These are phyloP conservation scores for Pycnococcus provasolii DNA, from an alignment of 139 green algal species.

Conservation along the genomic window DNA sequence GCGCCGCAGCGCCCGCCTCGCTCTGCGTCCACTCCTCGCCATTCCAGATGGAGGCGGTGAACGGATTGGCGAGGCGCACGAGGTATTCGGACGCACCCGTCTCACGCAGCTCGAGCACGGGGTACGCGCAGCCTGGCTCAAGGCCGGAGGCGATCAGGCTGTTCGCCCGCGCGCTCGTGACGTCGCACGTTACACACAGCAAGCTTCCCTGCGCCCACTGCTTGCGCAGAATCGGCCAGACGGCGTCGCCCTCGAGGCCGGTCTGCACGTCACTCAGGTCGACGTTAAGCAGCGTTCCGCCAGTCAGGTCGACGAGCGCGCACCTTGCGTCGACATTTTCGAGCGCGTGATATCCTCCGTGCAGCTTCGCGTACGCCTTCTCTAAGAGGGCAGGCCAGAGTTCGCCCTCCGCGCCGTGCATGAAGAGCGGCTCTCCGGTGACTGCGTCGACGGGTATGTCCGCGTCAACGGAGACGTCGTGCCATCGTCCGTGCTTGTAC, in stretches of 20 bases:
- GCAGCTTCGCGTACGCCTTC: slow-evolving; percentile 39
- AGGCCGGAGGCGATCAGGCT: neutral
- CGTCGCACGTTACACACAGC: slow-evolving; percentile 3
- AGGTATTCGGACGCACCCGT: neutral
- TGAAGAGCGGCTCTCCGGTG: neutral
- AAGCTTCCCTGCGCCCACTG: slow-evolving; percentile 24
- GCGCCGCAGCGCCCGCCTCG: too few species aligned
- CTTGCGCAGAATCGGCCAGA: slow-evolving; percentile 18
- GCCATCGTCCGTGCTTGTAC: slow-evolving; percentile 9
- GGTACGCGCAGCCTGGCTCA: slow-evolving; percentile 27
- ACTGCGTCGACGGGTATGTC: neutral
- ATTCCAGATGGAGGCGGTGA: neutral
- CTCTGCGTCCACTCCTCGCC: neutral
- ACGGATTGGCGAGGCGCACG: neutral
- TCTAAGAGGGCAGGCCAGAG: slow-evolving; percentile 31
- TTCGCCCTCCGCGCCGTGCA: slow-evolving; percentile 9
- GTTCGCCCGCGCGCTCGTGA: neutral
- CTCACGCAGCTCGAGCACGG: slow-evolving; percentile 17
- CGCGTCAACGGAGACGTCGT: slow-evolving; percentile 1
- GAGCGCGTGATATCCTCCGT: slow-evolving; percentile 31
- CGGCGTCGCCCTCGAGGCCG: slow-evolving; percentile 13
- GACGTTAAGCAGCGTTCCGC: slow-evolving; percentile 27
- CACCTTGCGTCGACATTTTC: slow-evolving; percentile 28
- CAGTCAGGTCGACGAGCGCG: slow-evolving; percentile 34
- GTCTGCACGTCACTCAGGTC: slow-evolving; percentile 27